Conservation (phyloP, 1,284 basidiomycete genomes). For the Mycosarcoma mackinlayi region DNA sequence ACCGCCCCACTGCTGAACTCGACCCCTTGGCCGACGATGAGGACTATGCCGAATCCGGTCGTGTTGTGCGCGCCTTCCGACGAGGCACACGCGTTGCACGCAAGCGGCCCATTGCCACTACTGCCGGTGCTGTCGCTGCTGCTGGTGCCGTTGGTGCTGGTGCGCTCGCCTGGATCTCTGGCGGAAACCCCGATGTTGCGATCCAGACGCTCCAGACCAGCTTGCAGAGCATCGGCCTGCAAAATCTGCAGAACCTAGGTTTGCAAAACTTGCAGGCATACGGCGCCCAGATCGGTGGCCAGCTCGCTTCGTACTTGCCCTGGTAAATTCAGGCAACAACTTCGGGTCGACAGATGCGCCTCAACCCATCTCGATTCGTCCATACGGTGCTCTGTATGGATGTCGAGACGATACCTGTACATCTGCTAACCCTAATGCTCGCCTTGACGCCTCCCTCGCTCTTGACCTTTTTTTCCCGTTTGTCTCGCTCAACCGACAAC, state of each 20-base stretch:
- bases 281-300: conserved; percentile 36
- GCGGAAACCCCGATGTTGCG: conserved; percentile 51
- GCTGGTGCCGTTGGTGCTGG: conserved; percentile 62
- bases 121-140: conserved; percentile 59
- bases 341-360: too few relatives aligned
- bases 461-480: not conserved
- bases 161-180: conserved; percentile 63
- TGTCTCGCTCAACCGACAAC: conserved; percentile 27
- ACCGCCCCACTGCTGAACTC: conserved; percentile 47
- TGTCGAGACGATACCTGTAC: conserved; percentile 45
- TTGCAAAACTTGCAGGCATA: conserved; percentile 37
- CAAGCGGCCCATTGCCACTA: conserved; percentile 55
- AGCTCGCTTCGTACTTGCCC: conserved; percentile 34
- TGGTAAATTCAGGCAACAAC: too few relatives aligned
- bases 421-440: too few relatives aligned
- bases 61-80: conserved; percentile 44
- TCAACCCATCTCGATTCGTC: conserved; percentile 33
- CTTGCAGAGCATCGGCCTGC: conserved; percentile 53
- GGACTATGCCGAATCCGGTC: conserved; percentile 46
- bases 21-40: conserved; percentile 51
- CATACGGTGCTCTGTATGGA: not conserved
- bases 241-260: conserved; percentile 55
- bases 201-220: conserved; percentile 57
- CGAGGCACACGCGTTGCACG: conserved; percentile 52
- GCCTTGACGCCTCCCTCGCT: too few relatives aligned